phyloP scores from a whole-genome alignment of 441 rosid genomes.

The Erysimum pusillum region DNA sequence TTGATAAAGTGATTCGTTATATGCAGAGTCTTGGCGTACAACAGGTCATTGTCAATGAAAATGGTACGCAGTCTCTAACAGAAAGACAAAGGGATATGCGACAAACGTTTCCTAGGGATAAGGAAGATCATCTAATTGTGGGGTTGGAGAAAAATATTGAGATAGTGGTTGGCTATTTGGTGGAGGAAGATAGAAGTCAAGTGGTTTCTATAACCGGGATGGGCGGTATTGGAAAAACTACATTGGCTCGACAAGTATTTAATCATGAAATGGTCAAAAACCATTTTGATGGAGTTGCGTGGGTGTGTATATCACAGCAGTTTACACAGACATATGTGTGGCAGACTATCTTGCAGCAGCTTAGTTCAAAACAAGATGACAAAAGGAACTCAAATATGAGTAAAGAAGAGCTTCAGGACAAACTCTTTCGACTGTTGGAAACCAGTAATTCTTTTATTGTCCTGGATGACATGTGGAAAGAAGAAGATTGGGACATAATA shows the following conservation, averaged over 20 bases:
- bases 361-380: neutral
- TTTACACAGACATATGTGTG: slow-evolving; percentile 34
- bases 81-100: slow-evolving; percentile 20
- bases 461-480: slow-evolving; percentile 41
- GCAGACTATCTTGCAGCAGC: neutral
- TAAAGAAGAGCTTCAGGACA: slow-evolving; percentile 29
- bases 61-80: neutral
- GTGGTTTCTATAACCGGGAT: slow-evolving; percentile 45
- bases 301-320: slow-evolving; percentile 46
- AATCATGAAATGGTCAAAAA: slow-evolving; percentile 21
- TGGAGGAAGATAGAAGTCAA: slow-evolving; percentile 11
- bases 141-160: slow-evolving; percentile 40
- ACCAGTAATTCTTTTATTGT: slow-evolving; percentile 40
- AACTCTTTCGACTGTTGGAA: slow-evolving; percentile 19
- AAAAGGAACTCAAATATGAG: fast-evolving
- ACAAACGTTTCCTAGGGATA: slow-evolving; percentile 7
- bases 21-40: neutral
- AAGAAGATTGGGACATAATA: slow-evolving; percentile 26
- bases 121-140: slow-evolving; percentile 32
- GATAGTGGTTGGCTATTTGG: slow-evolving; percentile 26
- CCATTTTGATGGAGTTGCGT: slow-evolving; percentile 33
- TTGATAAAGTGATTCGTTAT: no score
- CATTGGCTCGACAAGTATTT: slow-evolving; percentile 40
- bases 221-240: slow-evolving; percentile 49
- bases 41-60: neutral